Evolutionary conservation across 169 alveolate genomes (phyloP).

Genomic region (Plasmodium inui): DNA sequence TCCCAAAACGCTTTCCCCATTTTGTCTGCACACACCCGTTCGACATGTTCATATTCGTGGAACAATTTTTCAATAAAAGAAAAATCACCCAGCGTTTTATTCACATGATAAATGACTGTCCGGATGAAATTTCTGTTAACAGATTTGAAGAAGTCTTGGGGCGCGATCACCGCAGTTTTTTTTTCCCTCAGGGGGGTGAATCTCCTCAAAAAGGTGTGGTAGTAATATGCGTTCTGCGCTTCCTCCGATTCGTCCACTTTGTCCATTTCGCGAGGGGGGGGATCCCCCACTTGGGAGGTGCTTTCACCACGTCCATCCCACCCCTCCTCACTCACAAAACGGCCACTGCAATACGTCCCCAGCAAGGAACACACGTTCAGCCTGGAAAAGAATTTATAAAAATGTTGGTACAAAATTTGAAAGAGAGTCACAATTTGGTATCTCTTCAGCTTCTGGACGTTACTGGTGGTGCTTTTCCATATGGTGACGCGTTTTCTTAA

Average conservation of each 20-base stretch:
- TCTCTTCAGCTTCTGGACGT: background rate
- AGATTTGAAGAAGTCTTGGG: conserved; percentile 1
- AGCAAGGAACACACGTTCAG: background rate
- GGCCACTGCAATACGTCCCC: background rate
- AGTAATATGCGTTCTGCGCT: background rate
- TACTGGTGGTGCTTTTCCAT: background rate
- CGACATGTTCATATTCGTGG: conserved; percentile 13
- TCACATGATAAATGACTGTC: conserved; percentile 5
- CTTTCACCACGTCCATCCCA: background rate
- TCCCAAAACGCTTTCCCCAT: background rate
- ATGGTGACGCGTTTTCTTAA: background rate
- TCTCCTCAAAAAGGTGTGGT: background rate
- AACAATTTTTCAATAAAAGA: conserved; percentile 8
- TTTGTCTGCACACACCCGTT: background rate
- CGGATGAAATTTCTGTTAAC: background rate
- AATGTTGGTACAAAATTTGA: conserved; percentile 3
- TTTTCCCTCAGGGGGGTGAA: background rate
- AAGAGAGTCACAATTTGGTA: background rate
- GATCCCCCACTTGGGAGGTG: background rate
- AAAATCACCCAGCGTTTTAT: conserved; percentile 11
- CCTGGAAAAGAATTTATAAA: conserved; percentile 15
- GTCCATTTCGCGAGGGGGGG: background rate
- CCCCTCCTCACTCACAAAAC: background rate
- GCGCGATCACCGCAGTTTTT: background rate
- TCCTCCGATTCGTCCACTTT: background rate